phyloP scores from a whole-genome alignment of 2,329 filamentous ascomycete genomes.

The Penicillium sp. region DNA sequence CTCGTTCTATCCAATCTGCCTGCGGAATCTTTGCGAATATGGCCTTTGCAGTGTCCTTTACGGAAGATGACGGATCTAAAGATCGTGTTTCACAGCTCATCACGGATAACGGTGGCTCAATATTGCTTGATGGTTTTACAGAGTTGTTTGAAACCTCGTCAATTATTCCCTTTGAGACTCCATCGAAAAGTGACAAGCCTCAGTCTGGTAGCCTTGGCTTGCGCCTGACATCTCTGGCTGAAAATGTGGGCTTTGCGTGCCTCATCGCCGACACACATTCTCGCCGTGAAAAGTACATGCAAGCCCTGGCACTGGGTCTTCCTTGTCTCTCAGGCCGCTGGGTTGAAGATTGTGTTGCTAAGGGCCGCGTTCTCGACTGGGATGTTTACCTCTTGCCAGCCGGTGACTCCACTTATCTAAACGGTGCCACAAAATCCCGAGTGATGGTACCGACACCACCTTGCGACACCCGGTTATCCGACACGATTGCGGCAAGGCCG shows the following conservation, averaged over 20 bases:
- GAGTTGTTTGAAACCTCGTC: conserved; percentile 65
- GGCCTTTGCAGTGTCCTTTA: conserved; percentile 82
- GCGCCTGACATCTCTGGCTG: conserved; percentile 54
- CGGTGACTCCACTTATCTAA: conserved; percentile 74
- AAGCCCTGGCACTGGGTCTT: conserved; percentile 84
- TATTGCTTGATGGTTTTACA: conserved; percentile 76
- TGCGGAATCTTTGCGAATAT: conserved; percentile 70
- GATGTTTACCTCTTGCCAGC: conserved; percentile 79
- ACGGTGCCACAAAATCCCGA: conserved; percentile 75
- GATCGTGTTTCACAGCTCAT: conserved; percentile 63
- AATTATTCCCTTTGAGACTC: conserved; percentile 28
- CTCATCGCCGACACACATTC: conserved; percentile 84
- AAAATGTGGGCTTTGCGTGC: conserved; percentile 72
- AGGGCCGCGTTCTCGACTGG: conserved; percentile 68
- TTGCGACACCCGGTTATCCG: conserved; percentile 53
- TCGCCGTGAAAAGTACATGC: conserved; percentile 87
- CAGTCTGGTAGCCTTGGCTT: conserved; percentile 40
- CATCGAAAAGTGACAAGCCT: conserved; percentile 24
- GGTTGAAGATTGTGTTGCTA: conserved; percentile 70
- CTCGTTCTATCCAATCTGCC: conserved; percentile 36
- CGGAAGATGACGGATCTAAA: conserved; percentile 57
- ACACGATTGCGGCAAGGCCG: conserved; percentile 61
- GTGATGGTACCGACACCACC: conserved; percentile 64
- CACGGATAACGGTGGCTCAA: conserved; percentile 66
- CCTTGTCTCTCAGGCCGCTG: conserved; percentile 83